Evolutionary conservation across 345 rosid genomes (phyloP), one percentile per base, ranked within the genome.

Genomic region (Arabidopsis arenosa): DNA sequence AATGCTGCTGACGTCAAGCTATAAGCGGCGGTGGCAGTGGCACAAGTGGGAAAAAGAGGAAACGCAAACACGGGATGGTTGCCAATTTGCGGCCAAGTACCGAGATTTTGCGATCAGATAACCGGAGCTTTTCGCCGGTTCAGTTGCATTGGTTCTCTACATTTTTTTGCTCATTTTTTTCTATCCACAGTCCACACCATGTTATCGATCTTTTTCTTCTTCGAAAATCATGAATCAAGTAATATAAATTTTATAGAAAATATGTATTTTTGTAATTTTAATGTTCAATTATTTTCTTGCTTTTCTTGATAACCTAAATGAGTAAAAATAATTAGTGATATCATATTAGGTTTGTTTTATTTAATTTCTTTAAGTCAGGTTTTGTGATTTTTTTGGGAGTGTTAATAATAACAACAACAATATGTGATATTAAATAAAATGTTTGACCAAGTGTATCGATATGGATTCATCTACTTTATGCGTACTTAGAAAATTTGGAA

Each of bases 61-160:
- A 87, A 84, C 80, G 75, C 94, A n/a, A 72, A 47, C 7, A 89
- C 94, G 37, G 96, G 94, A 11, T 91, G 98, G 97, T 80, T 83
- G 30, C 97, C 94, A 6, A 83, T 90, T 35, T 93, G 97, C 32
- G 83, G 84, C 13, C 94, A 86, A 79, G 87, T 91, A 17, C 81
- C 86, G 5, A 81, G 83, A 47, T 88, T 80, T 66, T 88, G 96
- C 70, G 72, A 86, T 79, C 96, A 87, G 52, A 85, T 85, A n/a
- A 87, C 83, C 13, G 89, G 84, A 61, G 90, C 96, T 33, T 83
- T 93, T 70, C 7, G 86, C 87, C 47, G 94, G 86, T 55, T 87
- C 87, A 61, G 68, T 87, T 9, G 88, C 82, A 51, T 48, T 87
- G 53, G 10, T 85, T 51, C 69, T 83, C 36, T 88, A 86, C 39